phyloP scores from a whole-genome alignment of 2,329 filamentous ascomycete species.

The Teratosphaeria gauchensis region DNA sequence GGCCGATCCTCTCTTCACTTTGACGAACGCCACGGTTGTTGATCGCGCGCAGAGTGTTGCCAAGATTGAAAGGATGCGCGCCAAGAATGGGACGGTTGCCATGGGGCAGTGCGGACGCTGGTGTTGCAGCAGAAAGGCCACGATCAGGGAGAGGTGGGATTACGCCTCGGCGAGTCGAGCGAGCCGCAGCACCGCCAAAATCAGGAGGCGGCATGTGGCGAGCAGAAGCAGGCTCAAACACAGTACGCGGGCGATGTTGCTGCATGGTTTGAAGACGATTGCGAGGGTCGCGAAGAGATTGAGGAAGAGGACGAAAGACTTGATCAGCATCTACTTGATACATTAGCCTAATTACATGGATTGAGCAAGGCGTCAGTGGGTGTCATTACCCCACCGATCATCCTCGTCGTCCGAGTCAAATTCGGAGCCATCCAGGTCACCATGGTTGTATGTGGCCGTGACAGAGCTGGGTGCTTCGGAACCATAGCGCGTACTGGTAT shows the following conservation, averaged over 20 bases:
- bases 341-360: slow-evolving; percentile 7
- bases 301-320: neutral
- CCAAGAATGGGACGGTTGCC: neutral
- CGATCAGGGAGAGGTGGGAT: slow-evolving; percentile 1
- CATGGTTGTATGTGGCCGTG: neutral
- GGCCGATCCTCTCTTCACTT: neutral
- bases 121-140: neutral
- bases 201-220: neutral
- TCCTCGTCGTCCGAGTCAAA: neutral
- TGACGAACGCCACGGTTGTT: neutral
- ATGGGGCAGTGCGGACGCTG: neutral
- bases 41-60: slow-evolving; percentile 11
- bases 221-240: neutral
- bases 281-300: neutral
- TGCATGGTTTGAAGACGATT: slow-evolving; percentile 1
- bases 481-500: neutral
- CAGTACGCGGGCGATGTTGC: neutral
- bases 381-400: slow-evolving; percentile 12
- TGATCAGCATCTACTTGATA: neutral
- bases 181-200: neutral
- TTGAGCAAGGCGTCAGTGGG: slow-evolving; percentile 7
- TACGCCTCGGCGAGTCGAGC: neutral
- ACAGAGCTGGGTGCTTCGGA: neutral
- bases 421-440: neutral
- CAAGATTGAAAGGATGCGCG: slow-evolving; percentile 16